These are phyloP conservation scores for Fusarium sulawesiense DNA, from an alignment of 2,329 filamentous ascomycete genomes.

Conservation along the genomic window DNA sequence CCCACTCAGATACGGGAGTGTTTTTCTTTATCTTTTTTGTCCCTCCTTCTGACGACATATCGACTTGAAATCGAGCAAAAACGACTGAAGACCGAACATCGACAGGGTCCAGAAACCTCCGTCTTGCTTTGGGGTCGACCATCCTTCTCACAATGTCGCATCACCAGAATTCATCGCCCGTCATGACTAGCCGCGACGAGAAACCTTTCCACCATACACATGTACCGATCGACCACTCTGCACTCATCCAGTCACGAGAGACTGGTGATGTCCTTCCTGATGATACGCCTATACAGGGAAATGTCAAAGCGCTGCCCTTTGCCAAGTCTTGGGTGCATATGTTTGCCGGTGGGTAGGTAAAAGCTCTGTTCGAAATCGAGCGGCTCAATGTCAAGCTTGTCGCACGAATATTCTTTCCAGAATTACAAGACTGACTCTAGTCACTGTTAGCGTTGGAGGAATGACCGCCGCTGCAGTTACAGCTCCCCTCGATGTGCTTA, in stretches of 20 bases:
- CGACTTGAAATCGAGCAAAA: conserved; percentile 4
- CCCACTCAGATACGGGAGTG: conserved; percentile 4
- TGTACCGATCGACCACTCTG: conserved; percentile 50
- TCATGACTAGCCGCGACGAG: conserved; percentile 50
- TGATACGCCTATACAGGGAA: conserved; percentile 49
- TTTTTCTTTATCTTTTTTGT: no score
- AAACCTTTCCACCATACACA: conserved; percentile 48
- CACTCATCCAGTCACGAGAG: conserved; percentile 69
- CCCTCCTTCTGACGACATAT: conserved; percentile 1
- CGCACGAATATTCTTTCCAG: not conserved
- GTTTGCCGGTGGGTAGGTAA: conserved; percentile 84
- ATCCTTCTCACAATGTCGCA: conserved; percentile 48
- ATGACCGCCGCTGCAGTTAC: conserved; percentile 95
- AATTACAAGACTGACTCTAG: conserved; percentile 27
- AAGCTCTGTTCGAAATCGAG: not conserved
- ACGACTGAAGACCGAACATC: not conserved
- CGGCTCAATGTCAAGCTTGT: not conserved
- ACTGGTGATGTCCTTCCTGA: conserved; percentile 66
- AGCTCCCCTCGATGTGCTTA: conserved; percentile 91
- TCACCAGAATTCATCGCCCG: conserved; percentile 41
- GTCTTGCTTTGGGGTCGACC: not conserved
- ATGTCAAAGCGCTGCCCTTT: conserved; percentile 60
- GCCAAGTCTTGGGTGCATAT: conserved; percentile 92
- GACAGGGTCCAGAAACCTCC: not conserved
- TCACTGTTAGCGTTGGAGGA: conserved; percentile 75